Evolutionary conservation across 306 rosid genomes (phyloP).

Genomic region (Fragaria ananassa): DNA sequence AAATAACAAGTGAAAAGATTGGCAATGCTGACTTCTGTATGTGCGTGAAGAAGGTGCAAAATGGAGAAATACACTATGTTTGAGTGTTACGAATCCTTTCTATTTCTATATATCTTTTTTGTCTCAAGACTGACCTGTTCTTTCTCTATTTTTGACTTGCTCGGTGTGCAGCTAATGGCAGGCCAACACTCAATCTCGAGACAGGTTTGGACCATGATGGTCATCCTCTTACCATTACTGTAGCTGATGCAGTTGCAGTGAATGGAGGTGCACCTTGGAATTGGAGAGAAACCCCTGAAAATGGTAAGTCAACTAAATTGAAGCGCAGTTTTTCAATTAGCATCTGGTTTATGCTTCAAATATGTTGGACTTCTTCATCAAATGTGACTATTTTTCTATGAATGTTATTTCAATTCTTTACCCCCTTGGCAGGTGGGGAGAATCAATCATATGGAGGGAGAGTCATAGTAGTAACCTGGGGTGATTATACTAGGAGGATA

Average conservation of each 20-base stretch:
- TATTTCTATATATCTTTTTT: not conserved
- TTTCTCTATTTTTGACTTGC: constrained; percentile 19
- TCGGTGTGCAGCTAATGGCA: constrained; percentile 62
- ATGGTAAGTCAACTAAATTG: constrained; percentile 47
- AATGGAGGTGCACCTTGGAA: constrained; percentile 94
- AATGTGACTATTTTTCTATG: not conserved
- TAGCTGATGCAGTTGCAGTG: constrained; percentile 84
- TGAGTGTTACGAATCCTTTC: not conserved
- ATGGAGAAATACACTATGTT: not conserved
- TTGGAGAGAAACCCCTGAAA: constrained; percentile 96
- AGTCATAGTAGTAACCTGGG: constrained; percentile 92
- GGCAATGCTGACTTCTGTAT: not conserved
- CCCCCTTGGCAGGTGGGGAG: constrained; percentile 57
- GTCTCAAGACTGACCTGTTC: not conserved
- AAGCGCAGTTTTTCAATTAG: not conserved
- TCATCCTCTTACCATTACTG: constrained; percentile 88
- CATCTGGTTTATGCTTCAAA: not conserved
- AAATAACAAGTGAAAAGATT: not conserved
- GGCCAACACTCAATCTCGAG: constrained; percentile 92
- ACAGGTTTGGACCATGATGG: constrained; percentile 90
- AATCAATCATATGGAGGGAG: constrained; percentile 77
- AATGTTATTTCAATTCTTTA: constrained; percentile 4
- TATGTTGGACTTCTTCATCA: not conserved
- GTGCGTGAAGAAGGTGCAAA: not conserved
- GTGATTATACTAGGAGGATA: constrained; percentile 81